A percentile compares a stretch with the other conserved stretches of the same genome.
Conservation (phyloP, 1,284 basidiomycete species). For the Hemileia vastatrix region DNA sequence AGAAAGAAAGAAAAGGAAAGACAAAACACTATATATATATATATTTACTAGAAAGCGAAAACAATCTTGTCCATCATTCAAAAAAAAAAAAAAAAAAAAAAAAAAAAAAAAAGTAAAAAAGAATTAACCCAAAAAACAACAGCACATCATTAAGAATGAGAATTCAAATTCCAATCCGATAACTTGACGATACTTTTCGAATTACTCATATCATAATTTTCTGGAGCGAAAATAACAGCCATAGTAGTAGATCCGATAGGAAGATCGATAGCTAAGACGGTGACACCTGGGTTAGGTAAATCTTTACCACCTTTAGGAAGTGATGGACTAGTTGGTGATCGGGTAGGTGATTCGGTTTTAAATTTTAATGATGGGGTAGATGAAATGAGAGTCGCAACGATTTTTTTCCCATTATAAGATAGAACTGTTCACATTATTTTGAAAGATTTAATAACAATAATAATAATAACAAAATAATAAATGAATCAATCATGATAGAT, state of each 20-base stretch:
- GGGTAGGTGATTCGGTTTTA: slow-evolving; percentile 39
- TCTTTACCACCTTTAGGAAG: slow-evolving; percentile 54
- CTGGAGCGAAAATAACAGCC: slow-evolving; percentile 43
- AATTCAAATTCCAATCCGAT: slow-evolving; percentile 60
- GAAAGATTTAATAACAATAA: too few relatives aligned
- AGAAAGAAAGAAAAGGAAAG: not conserved
- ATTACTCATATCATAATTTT: slow-evolving; percentile 29
- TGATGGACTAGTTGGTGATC: slow-evolving; percentile 56
- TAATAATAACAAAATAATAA: too few relatives aligned
- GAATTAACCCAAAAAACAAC: not conserved
- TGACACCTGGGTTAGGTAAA: slow-evolving; percentile 67
- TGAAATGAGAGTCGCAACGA: not conserved
- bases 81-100: not conserved
- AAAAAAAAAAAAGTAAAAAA: not conserved
- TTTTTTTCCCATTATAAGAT: slow-evolving; percentile 9
- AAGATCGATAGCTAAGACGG: slow-evolving; percentile 66
- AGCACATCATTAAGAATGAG: slow-evolving; percentile 52
- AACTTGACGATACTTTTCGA: slow-evolving; percentile 54
- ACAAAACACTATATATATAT: not conserved
- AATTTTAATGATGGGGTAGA: slow-evolving; percentile 2
- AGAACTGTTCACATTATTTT: too few relatives aligned
- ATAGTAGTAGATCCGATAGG: slow-evolving; percentile 53
- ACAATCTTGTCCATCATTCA: not conserved
- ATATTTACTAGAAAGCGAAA: not conserved
- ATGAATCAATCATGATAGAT: too few relatives aligned